Evolutionary conservation across 129 eudicot species (phyloP).

Genomic region (Lactuca saligna): DNA sequence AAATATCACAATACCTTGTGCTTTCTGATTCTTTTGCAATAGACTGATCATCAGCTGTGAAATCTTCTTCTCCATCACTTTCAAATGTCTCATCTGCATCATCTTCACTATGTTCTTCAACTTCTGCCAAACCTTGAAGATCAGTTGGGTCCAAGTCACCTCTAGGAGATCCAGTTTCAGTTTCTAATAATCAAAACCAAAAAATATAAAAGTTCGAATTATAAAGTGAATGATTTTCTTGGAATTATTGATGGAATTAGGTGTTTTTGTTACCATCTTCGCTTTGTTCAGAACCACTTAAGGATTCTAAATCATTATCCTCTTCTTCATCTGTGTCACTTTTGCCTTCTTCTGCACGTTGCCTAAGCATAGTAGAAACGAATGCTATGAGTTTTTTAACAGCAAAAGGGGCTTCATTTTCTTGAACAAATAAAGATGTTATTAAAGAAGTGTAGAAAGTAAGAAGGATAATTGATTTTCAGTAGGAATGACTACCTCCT

Average conservation of each 20-base stretch:
- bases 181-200: conserved; percentile 24
- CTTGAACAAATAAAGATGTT: background rate
- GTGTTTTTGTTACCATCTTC: conserved; percentile 40
- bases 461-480: background rate
- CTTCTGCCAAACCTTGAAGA: conserved; percentile 24
- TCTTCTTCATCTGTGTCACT: conserved; percentile 72
- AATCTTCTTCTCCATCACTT: conserved; percentile 44
- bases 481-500: conserved; percentile 40
- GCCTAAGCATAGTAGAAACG: conserved; percentile 39
- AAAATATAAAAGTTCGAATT: background rate
- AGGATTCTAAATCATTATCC: conserved; percentile 38
- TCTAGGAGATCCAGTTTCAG: conserved; percentile 33
- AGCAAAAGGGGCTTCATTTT: background rate
- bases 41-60: conserved; percentile 23
- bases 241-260: background rate
- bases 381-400: conserved; percentile 3
- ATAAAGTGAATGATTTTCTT: background rate
- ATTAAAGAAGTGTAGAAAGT: background rate
- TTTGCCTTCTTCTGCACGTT: conserved; percentile 75
- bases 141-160: conserved; percentile 29
- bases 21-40: conserved; percentile 35
- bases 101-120: conserved; percentile 37
- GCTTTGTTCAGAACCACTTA: conserved; percentile 40
- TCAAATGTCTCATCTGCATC: conserved; percentile 44
- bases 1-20: conserved; percentile 43